Conservation (phyloP, 306 rosid genomes). For the Quercus bicolor region DNA sequence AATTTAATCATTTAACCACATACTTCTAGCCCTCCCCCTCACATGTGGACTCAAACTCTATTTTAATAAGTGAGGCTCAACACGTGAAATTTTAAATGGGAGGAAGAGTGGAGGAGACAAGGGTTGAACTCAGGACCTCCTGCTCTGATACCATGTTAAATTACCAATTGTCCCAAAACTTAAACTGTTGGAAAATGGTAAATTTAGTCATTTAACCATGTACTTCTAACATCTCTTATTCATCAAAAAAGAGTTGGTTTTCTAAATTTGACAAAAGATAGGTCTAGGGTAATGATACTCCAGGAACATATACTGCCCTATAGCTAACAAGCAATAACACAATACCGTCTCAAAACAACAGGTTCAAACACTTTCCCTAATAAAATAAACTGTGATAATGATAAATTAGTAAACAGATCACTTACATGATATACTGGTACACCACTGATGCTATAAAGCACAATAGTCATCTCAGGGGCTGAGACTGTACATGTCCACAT, state of each 20-base stretch:
- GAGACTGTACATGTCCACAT: slow-evolving; percentile 97
- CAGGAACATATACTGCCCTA: neutral
- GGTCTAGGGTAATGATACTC: neutral
- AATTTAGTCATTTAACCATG: too few species aligned
- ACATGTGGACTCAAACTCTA: too few species aligned
- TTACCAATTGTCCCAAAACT: too few species aligned
- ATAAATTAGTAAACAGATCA: slow-evolving; percentile 17
- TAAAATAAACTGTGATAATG: slow-evolving; percentile 9
- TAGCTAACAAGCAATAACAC: neutral
- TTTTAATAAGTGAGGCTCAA: too few species aligned
- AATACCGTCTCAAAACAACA: neutral
- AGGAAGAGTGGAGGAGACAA: too few species aligned
- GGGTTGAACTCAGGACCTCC: too few species aligned
- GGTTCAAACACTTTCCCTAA: slow-evolving; percentile 12
- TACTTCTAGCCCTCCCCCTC: too few species aligned
- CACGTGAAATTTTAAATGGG: too few species aligned
- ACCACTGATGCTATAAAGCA: slow-evolving; percentile 69
- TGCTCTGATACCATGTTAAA: too few species aligned
- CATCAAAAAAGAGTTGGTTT: neutral
- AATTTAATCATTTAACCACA: too few species aligned
- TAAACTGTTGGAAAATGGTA: too few species aligned
- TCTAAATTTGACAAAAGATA: neutral
- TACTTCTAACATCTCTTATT: too few species aligned
- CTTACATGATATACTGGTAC: slow-evolving; percentile 87
- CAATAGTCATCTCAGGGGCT: slow-evolving; percentile 95